Evolutionary conservation across 2,329 filamentous ascomycete species (phyloP).

Genomic region (Diplocarpon mali): DNA sequence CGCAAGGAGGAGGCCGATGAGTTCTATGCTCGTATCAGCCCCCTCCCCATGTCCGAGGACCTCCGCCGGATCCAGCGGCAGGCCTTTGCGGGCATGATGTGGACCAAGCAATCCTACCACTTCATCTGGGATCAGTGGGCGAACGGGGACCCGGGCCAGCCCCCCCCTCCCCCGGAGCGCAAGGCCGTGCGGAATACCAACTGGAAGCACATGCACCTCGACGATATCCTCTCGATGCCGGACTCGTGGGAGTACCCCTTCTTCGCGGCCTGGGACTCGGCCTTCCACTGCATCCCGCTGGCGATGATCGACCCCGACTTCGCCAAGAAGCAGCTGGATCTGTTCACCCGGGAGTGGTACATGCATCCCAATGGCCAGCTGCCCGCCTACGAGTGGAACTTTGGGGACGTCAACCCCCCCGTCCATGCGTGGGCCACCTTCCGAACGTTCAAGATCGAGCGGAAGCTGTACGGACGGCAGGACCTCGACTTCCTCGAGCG

Average conservation of each 20-base stretch:
- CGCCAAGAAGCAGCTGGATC: slow-evolving; percentile 92
- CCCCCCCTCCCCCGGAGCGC: slow-evolving; percentile 69
- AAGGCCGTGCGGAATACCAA: slow-evolving; percentile 76
- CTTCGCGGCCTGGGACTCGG: slow-evolving; percentile 94
- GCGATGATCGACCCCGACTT: slow-evolving; percentile 98
- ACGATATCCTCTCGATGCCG: slow-evolving; percentile 94
- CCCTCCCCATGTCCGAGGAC: slow-evolving; percentile 86
- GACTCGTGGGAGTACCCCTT: slow-evolving; percentile 99
- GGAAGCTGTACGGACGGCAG: slow-evolving; percentile 90
- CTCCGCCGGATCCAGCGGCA: slow-evolving; percentile 91
- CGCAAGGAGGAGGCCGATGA: slow-evolving; percentile 86
- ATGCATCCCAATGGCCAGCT: slow-evolving; percentile 96
- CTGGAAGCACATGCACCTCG: slow-evolving; percentile 92
- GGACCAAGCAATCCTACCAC: slow-evolving; percentile 94
- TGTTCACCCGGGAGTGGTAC: slow-evolving; percentile 97
- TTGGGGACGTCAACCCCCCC: slow-evolving; percentile 91
- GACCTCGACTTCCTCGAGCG: slow-evolving; percentile 93
- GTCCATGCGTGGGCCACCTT: slow-evolving; percentile 96
- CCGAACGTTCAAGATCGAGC: slow-evolving; percentile 94
- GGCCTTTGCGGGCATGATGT: slow-evolving; percentile 93
- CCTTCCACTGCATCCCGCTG: slow-evolving; percentile 90
- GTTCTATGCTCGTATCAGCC: slow-evolving; percentile 89
- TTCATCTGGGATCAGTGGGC: slow-evolving; percentile 98
- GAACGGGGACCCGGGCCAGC: slow-evolving; percentile 81
- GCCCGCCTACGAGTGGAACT: slow-evolving; percentile 93